Conservation (phyloP, 768 basidiomycete genomes). For the Flagelloscypha sp. region DNA sequence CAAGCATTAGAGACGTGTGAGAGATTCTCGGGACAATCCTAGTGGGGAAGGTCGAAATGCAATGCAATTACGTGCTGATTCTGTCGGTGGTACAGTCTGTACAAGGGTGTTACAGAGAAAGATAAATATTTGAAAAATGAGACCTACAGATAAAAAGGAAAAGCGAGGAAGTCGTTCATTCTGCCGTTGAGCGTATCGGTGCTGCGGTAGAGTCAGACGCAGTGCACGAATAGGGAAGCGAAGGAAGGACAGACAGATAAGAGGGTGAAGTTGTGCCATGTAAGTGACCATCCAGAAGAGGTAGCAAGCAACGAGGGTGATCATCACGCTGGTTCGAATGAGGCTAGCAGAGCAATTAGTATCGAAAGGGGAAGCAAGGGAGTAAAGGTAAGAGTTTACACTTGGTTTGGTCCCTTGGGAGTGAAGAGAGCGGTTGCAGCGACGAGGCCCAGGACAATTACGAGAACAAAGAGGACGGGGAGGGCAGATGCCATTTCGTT, state of each 20-base stretch:
- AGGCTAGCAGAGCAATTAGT: conserved; percentile 41
- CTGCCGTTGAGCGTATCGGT: no score
- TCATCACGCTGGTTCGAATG: conserved; percentile 70
- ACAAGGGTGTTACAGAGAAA: no score
- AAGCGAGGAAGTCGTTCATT: no score
- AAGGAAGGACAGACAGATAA: conserved; percentile 58
- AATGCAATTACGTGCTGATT: no score
- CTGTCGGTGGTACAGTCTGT: no score
- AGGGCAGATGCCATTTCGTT: conserved; percentile 59
- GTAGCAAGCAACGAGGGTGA: conserved; percentile 78
- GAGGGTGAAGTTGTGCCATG: conserved; percentile 86
- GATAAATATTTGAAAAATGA: no score
- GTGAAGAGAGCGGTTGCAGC: conserved; percentile 55
- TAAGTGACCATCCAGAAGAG: conserved; percentile 98
- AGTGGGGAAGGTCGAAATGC: no score
- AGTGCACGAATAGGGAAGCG: no score
- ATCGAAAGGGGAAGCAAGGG: background rate
- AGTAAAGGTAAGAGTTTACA: conserved; percentile 38
- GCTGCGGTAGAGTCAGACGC: no score
- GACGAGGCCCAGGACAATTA: conserved; percentile 59
- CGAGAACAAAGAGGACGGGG: conserved; percentile 60
- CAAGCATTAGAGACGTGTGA: no score
- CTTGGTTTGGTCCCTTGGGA: conserved; percentile 86
- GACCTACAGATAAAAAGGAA: no score
- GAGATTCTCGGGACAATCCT: no score